Evolutionary conservation across 1,284 basidiomycete species (phyloP), one percentile per base, ranked within the genome.

Genomic region (Phlebopus sp.): DNA sequence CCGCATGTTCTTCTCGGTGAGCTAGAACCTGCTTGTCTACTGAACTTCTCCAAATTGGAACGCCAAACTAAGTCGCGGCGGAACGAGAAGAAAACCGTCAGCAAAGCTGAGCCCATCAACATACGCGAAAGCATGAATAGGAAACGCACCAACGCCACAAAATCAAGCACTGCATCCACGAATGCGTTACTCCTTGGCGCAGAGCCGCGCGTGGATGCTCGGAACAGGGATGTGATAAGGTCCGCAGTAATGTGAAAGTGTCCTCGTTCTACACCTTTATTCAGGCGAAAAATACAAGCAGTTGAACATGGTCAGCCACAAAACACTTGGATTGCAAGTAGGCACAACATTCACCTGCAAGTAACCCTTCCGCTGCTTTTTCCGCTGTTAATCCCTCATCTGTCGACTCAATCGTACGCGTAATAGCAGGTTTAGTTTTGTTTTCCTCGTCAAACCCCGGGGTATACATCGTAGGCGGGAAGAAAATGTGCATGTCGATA

Each of bases 361-460:
- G 71, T 29, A 97, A 63, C 5, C 69, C 68, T 23, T 67, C 64
- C 0, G 91, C 92, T 17, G 84, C 84, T 25, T 75, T 70, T 37
- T 89, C 89, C 0, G 91, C 77, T 2, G 79, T 78, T 46, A 83
- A 59, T 0, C 84, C 83, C 17, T 72, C 74, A 60, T 95, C 95
- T 1, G 72, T 69, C 46, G 88, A 89, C 63, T 97, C 95, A 36
- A 97, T 86, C 58, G 88, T 83, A 54, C 79, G 77, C 3, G 85
- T 88, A 45, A 97, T 75, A 29, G 74, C 73, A 0, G 93, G 95
- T 62, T 97, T 97, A 30, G 77, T 79, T 63, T 79, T 82, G 62
- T 91, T 85, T 63, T 97, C 95, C 54, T 81, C 77, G 10, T 85
- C 83, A 56, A 79, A 88, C 0, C 93, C 92, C 0, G 92, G 90